phyloP scores from a whole-genome alignment of 2,329 filamentous ascomycete species.

The Pseudogymnoascus sp. region DNA sequence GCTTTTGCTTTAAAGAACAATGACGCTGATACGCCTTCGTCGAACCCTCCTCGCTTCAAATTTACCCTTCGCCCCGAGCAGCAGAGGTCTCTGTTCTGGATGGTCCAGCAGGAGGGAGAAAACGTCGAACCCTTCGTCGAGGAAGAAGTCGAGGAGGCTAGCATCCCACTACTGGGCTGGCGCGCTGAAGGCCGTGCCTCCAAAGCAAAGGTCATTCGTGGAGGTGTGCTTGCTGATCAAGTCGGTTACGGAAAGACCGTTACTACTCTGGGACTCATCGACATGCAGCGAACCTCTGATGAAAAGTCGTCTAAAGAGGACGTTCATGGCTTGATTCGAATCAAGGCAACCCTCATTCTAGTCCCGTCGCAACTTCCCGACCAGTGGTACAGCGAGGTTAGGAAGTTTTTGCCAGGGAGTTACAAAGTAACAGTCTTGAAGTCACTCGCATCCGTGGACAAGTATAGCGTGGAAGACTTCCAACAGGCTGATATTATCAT shows the following conservation, averaged over 20 bases:
- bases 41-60: conserved; percentile 33
- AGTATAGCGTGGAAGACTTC: conserved; percentile 38
- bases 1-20: conserved; percentile 40
- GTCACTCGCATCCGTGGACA: conserved; percentile 32
- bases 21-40: conserved; percentile 25
- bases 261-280: conserved; percentile 49
- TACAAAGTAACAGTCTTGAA: conserved; percentile 41
- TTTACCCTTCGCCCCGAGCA: conserved; percentile 45
- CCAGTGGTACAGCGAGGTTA: conserved; percentile 53
- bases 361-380: conserved; percentile 46
- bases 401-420: conserved; percentile 35
- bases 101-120: conserved; percentile 45
- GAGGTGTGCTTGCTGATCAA: conserved; percentile 56
- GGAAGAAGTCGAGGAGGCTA: conserved; percentile 50
- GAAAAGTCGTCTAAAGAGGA: background rate
- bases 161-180: conserved; percentile 45
- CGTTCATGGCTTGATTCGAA: conserved; percentile 23
- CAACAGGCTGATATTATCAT: conserved; percentile 47
- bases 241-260: conserved; percentile 64
- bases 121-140: conserved; percentile 43
- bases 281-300: conserved; percentile 25
- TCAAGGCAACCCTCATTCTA: conserved; percentile 53
- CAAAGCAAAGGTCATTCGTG: conserved; percentile 37
- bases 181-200: conserved; percentile 48
- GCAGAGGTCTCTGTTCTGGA: conserved; percentile 50